These are phyloP conservation scores for Camelina hispida DNA, from an alignment of 345 rosid species.

Conservation along the genomic window DNA sequence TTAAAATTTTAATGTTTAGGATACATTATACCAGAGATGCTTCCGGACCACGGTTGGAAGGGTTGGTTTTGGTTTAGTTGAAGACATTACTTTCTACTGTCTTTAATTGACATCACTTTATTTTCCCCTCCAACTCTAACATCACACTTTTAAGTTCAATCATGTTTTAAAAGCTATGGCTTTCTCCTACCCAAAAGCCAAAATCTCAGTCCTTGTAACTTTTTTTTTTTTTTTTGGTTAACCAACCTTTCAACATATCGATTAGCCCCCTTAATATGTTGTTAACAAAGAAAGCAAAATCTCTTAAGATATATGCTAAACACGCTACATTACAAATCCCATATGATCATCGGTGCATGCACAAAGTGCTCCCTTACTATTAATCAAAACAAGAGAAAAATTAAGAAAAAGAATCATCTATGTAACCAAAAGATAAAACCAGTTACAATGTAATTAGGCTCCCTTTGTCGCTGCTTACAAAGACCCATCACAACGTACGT, in stretches of 20 bases:
- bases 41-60: background rate
- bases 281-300: background rate
- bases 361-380: background rate
- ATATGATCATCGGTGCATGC: background rate
- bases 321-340: background rate
- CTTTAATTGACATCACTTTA: background rate
- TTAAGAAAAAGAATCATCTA: background rate
- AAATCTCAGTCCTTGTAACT: background rate
- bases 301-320: background rate
- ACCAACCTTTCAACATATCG: background rate
- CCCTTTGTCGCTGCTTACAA: background rate
- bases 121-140: background rate
- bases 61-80: background rate
- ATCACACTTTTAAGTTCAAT: slow-evolving; percentile 23
- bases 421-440: background rate
- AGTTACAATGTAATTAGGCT: background rate
- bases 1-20: background rate
- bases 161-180: slow-evolving; percentile 13
- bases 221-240: background rate
- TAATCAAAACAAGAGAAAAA: background rate
- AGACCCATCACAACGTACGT: background rate
- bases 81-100: background rate
- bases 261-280: too few species aligned
- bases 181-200: background rate
- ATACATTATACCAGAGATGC: background rate